phyloP scores from a whole-genome alignment of 805 yeast species.

The Hanseniaspora meyeri region DNA sequence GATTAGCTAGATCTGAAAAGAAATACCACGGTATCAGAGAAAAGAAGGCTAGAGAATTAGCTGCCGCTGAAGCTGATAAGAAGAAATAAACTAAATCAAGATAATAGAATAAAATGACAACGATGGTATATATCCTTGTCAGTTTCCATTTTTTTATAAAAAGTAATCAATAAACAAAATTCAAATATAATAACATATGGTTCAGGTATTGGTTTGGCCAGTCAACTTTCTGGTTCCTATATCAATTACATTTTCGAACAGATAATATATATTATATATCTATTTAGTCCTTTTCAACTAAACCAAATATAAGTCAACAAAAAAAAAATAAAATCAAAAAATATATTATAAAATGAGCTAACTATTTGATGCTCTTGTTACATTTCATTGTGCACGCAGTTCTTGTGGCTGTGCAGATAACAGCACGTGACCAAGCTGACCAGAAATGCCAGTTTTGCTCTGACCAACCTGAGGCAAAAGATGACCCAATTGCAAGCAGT shows the following conservation, averaged over 20 bases:
- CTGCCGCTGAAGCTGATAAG: constrained; percentile 99
- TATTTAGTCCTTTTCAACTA: not conserved
- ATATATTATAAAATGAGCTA: not conserved
- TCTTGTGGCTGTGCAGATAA: too few species aligned
- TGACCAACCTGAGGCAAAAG: too few species aligned
- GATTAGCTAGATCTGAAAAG: constrained; percentile 90
- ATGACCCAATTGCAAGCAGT: too few species aligned
- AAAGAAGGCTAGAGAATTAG: constrained; percentile 93
- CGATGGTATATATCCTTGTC: not conserved
- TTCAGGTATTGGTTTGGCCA: not conserved
- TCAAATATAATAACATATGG: not conserved
- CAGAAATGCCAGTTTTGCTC: too few species aligned
- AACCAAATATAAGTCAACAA: not conserved
- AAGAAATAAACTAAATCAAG: constrained; percentile 56
- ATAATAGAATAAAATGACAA: not conserved
- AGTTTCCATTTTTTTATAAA: not conserved
- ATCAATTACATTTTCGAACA: not conserved
- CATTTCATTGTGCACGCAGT: too few species aligned
- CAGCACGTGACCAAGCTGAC: too few species aligned
- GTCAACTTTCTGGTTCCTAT: not conserved
- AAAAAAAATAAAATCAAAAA: not conserved
- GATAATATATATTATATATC: not conserved
- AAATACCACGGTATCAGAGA: constrained; percentile 91
- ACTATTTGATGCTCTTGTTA: not conserved
- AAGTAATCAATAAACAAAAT: too few species aligned